Evolutionary conservation across 1,284 basidiomycete species (phyloP).

Genomic region (Moesziomyces parantarcticus): DNA sequence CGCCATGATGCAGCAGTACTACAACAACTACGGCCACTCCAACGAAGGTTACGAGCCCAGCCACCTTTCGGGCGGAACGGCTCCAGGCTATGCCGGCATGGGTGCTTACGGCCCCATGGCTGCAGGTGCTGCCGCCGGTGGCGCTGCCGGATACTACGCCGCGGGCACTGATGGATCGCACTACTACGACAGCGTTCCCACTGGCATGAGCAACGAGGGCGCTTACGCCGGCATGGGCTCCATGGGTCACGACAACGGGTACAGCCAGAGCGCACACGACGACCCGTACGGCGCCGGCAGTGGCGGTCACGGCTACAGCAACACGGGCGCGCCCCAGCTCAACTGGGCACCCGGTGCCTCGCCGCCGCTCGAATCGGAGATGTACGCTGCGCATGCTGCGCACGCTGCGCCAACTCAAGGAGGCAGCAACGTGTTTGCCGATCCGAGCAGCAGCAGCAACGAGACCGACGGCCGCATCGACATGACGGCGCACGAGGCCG

Average conservation of each 20-base stretch:
- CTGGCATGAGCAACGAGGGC: slow-evolving; percentile 13
- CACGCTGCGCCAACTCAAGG: slow-evolving; percentile 7
- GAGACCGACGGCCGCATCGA: slow-evolving; percentile 53
- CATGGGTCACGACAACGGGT: slow-evolving; percentile 44
- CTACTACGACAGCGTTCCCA: slow-evolving; percentile 52
- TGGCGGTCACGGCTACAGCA: slow-evolving; percentile 39
- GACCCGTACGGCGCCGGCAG: slow-evolving; percentile 29
- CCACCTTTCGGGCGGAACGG: slow-evolving; percentile 56
- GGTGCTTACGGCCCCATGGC: slow-evolving; percentile 61
- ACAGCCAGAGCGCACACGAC: slow-evolving; percentile 33
- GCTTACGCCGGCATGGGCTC: slow-evolving; percentile 32
- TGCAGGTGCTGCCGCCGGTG: slow-evolving; percentile 52
- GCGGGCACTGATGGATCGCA: slow-evolving; percentile 36
- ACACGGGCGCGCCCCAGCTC: slow-evolving; percentile 40
- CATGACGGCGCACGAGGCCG: slow-evolving; percentile 39
- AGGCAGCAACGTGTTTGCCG: slow-evolving; percentile 53
- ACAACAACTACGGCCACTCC: slow-evolving; percentile 43
- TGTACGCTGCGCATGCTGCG: slow-evolving; percentile 20
- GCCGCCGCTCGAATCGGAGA: slow-evolving; percentile 42
- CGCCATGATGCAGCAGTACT: slow-evolving; percentile 54
- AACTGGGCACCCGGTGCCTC: slow-evolving; percentile 43
- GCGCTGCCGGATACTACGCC: slow-evolving; percentile 50
- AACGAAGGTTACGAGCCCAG: slow-evolving; percentile 57
- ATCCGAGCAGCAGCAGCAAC: slow-evolving; percentile 49
- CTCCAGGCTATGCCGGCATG: slow-evolving; percentile 60